phyloP scores from a whole-genome alignment of 2,329 filamentous ascomycete species.

The Cladosporium sp. region DNA sequence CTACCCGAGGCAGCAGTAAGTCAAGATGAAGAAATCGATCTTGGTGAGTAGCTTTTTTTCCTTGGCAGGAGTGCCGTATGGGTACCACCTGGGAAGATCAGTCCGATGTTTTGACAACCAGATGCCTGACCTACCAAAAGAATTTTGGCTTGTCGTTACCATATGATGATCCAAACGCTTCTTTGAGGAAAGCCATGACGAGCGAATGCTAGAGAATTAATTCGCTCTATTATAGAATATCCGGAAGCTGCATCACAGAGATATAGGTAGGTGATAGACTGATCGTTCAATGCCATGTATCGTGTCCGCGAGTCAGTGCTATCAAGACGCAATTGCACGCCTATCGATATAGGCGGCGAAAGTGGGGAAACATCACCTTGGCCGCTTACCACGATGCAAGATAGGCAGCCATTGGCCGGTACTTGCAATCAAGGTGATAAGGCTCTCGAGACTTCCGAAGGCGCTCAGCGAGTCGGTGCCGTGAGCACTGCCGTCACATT shows the following conservation, averaged over 20 bases:
- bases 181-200: slow-evolving; percentile 17
- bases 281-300: background rate
- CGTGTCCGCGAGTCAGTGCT: background rate
- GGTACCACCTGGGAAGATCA: slow-evolving; percentile 19
- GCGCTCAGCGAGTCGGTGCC: background rate
- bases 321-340: background rate
- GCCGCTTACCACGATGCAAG: background rate
- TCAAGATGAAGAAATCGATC: slow-evolving; percentile 26
- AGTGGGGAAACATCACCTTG: background rate
- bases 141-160: slow-evolving; percentile 21
- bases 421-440: background rate
- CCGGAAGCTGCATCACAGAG: background rate
- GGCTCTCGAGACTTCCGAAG: background rate
- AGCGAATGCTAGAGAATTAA: background rate
- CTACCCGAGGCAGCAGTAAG: slow-evolving; percentile 23
- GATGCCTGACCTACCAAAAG: slow-evolving; percentile 19
- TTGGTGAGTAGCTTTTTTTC: slow-evolving; percentile 25
- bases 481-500: background rate
- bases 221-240: background rate
- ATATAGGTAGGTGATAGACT: background rate
- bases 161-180: slow-evolving; percentile 23
- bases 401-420: background rate
- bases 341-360: background rate
- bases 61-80: slow-evolving; percentile 15
- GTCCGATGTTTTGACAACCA: background rate